Evolutionary conservation across 257 asterid species (phyloP).

Genomic region (Voacanga thouarsii): DNA sequence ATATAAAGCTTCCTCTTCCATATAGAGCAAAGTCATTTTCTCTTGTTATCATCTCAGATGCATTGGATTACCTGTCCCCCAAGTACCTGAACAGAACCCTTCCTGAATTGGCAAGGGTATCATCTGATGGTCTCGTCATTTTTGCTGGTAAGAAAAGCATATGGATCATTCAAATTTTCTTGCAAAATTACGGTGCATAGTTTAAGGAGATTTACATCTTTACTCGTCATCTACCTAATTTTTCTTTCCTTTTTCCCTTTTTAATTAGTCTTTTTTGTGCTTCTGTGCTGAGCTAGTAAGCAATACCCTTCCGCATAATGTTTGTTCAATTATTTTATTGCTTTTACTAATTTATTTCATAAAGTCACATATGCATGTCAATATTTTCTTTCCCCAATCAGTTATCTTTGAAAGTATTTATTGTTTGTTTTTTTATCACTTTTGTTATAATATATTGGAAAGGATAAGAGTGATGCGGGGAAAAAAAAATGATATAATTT

Average conservation of each 20-base stretch:
- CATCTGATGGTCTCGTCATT: conserved; percentile 32
- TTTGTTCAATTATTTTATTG: background rate
- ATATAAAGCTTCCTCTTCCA: conserved; percentile 40
- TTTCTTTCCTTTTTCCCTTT: background rate
- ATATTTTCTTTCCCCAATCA: background rate
- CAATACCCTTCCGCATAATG: background rate
- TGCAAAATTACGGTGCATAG: background rate
- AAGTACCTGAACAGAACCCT: conserved; percentile 36
- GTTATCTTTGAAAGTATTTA: background rate
- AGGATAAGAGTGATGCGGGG: too few species aligned
- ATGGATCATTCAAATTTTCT: background rate
- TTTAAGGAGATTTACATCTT: background rate
- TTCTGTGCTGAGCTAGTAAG: background rate
- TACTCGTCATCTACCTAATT: background rate
- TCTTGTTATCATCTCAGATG: conserved; percentile 34
- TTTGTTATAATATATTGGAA: background rate
- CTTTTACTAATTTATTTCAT: background rate
- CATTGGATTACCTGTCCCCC: conserved; percentile 34
- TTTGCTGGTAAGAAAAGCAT: conserved; percentile 28
- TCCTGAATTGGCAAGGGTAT: conserved; percentile 38
- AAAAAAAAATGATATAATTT: too few species aligned
- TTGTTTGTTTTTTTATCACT: background rate
- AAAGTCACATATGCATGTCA: background rate
- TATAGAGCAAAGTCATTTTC: conserved; percentile 39
- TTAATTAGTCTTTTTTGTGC: background rate